Evolutionary conservation across 1,284 basidiomycete species (phyloP).

Genomic region (Omphalotus olearius): DNA sequence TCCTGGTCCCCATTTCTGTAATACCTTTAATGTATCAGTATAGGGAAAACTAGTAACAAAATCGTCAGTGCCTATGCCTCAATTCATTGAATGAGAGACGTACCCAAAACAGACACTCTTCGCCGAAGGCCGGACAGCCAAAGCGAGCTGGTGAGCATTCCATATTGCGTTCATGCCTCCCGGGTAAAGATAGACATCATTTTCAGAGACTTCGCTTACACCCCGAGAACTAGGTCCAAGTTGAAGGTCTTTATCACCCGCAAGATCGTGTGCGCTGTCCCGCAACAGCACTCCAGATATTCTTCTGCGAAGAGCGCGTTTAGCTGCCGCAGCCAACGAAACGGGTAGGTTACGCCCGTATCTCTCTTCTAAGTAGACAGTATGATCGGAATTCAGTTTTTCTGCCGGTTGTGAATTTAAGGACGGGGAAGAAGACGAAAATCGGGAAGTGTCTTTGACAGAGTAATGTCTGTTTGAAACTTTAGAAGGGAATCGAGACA

Average conservation of each 20-base stretch:
- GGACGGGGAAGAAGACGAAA: conserved; percentile 12
- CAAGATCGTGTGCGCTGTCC: conserved; percentile 32
- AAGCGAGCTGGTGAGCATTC: conserved; percentile 77
- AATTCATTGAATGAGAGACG: conserved; percentile 21
- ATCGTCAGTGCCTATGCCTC: background rate
- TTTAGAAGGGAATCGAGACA: conserved; percentile 34
- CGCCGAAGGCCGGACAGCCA: conserved; percentile 48
- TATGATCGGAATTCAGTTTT: conserved; percentile 45
- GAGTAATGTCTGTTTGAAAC: conserved; percentile 63
- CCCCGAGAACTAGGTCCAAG: conserved; percentile 59
- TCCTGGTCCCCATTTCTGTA: conserved; percentile 97
- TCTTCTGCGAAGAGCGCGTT: conserved; percentile 80
- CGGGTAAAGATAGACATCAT: conserved; percentile 86
- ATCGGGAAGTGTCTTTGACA: conserved; percentile 32
- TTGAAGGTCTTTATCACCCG: conserved; percentile 43
- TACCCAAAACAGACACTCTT: conserved; percentile 94
- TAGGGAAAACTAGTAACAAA: conserved; percentile 83
- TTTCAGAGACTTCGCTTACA: conserved; percentile 63
- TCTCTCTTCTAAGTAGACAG: conserved; percentile 83
- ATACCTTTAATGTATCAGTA: conserved; percentile 94
- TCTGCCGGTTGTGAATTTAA: conserved; percentile 23
- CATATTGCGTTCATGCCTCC: conserved; percentile 94
- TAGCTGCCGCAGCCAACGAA: conserved; percentile 71
- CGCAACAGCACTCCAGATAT: conserved; percentile 85
- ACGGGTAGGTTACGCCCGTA: conserved; percentile 92